Percentiles rank a stretch among this genome's conserved stretches.
phyloP scores from a whole-genome alignment of 768 basidiomycete genomes.

The Mycena haematopus region DNA sequence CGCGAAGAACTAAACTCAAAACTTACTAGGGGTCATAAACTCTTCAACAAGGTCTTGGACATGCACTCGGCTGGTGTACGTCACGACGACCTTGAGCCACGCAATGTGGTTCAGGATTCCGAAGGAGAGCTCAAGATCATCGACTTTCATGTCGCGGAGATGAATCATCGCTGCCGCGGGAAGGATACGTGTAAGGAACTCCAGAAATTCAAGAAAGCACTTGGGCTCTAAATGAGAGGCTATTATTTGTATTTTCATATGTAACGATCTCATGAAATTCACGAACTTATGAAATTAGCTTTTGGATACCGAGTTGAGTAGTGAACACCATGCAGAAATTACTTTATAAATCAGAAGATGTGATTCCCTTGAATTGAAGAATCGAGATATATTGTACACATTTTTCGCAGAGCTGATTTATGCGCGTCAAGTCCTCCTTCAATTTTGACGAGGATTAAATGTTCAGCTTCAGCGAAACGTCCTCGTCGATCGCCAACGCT shows the following conservation, averaged over 20 bases:
- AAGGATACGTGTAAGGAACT: slow-evolving; percentile 19
- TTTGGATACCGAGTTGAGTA: too few species aligned
- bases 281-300: too few species aligned
- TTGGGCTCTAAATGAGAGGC: too few species aligned
- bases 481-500: slow-evolving; percentile 74
- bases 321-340: too few species aligned
- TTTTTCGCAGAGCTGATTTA: background rate
- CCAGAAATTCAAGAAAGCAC: background rate
- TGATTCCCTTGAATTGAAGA: background rate
- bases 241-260: background rate
- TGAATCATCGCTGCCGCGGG: slow-evolving; percentile 18
- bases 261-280: too few species aligned
- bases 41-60: slow-evolving; percentile 16
- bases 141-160: slow-evolving; percentile 21
- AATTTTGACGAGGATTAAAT: slow-evolving; percentile 56
- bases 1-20: background rate
- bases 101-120: slow-evolving; percentile 17
- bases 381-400: background rate
- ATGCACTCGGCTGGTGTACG: slow-evolving; percentile 19
- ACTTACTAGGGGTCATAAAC: background rate
- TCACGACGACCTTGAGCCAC: slow-evolving; percentile 18
- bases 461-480: slow-evolving; percentile 60
- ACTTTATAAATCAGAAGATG: background rate
- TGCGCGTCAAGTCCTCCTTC: slow-evolving; percentile 38
- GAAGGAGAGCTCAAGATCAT: slow-evolving; percentile 20